Evolutionary conservation across 1,284 basidiomycete species (phyloP).

Genomic region (Cryptococcus amylolentus): DNA sequence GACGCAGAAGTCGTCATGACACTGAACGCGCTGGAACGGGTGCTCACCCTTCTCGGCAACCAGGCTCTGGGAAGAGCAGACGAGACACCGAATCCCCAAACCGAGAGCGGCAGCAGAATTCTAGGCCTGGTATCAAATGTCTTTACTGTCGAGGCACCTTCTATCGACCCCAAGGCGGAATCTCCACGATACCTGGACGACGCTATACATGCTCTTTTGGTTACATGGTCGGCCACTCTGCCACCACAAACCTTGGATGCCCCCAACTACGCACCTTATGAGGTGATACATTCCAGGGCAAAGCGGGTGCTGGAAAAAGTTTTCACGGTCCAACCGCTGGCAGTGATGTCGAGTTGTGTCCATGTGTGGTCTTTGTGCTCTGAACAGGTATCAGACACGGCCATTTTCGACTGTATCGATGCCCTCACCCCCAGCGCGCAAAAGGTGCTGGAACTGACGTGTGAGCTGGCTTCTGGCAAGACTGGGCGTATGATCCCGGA

Average conservation of each 20-base stretch:
- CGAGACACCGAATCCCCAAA: constrained; percentile 48
- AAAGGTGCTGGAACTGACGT: constrained; percentile 82
- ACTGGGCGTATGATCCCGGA: constrained; percentile 11
- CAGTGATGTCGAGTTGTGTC: constrained; percentile 64
- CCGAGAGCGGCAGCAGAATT: constrained; percentile 51
- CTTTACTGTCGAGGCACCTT: constrained; percentile 44
- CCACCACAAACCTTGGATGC: neutral
- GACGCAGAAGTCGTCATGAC: constrained; percentile 82
- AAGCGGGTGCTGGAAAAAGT: constrained; percentile 78
- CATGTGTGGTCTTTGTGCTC: constrained; percentile 35
- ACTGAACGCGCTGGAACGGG: constrained; percentile 73
- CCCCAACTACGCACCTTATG: constrained; percentile 43
- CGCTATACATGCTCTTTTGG: constrained; percentile 33
- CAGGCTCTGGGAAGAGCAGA: constrained; percentile 19
- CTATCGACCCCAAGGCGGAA: constrained; percentile 19
- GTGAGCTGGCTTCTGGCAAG: constrained; percentile 57
- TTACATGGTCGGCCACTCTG: constrained; percentile 36
- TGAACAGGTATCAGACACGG: constrained; percentile 42
- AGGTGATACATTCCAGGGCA: constrained; percentile 57
- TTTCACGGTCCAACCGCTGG: constrained; percentile 72
- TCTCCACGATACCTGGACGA: constrained; percentile 35
- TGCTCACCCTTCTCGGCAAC: constrained; percentile 60
- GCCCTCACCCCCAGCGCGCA: constrained; percentile 79
- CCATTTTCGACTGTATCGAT: constrained; percentile 78
- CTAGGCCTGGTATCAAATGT: constrained; percentile 50